phyloP scores from a whole-genome alignment of 345 rosid genomes.

The Orychophragmus violaceus region DNA sequence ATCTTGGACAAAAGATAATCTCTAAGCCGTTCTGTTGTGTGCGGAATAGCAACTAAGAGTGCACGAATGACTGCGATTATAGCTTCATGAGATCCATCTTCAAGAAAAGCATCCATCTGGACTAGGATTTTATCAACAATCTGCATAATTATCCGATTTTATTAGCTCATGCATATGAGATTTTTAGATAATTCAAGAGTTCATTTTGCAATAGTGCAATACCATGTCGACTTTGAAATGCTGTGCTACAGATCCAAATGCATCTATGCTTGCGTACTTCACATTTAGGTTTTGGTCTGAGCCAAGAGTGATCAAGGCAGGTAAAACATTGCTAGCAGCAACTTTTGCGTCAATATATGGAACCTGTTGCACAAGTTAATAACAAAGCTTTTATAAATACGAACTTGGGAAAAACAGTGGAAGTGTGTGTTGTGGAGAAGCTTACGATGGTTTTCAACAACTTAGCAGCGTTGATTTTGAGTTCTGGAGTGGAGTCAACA shows the following conservation, averaged over 20 bases:
- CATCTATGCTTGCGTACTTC: constrained; percentile 93
- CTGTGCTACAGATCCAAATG: constrained; percentile 94
- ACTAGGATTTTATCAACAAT: constrained; percentile 94
- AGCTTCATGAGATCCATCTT: constrained; percentile 98
- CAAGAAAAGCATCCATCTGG: constrained; percentile 99
- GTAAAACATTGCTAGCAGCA: constrained; percentile 76
- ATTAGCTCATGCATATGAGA: constrained; percentile 3
- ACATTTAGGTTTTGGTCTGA: constrained; percentile 88
- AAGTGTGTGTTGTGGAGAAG: constrained; percentile 21
- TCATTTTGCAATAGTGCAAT: not conserved
- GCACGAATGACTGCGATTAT: constrained; percentile 87
- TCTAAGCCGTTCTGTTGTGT: constrained; percentile 82
- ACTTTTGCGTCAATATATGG: constrained; percentile 76
- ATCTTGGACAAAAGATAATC: constrained; percentile 92
- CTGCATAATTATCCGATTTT: constrained; percentile 40
- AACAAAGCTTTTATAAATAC: not conserved
- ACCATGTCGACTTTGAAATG: constrained; percentile 93
- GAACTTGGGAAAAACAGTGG: not conserved
- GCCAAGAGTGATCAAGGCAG: constrained; percentile 92
- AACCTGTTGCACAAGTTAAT: constrained; percentile 43
- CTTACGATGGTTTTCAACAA: constrained; percentile 81
- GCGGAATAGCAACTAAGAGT: constrained; percentile 78
- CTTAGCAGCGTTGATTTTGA: constrained; percentile 76
- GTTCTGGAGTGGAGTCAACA: constrained; percentile 65
- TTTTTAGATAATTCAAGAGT: not conserved